Evolutionary conservation across 331 rosid species (phyloP).

Genomic region (Rhamnella rubrinervis): DNA sequence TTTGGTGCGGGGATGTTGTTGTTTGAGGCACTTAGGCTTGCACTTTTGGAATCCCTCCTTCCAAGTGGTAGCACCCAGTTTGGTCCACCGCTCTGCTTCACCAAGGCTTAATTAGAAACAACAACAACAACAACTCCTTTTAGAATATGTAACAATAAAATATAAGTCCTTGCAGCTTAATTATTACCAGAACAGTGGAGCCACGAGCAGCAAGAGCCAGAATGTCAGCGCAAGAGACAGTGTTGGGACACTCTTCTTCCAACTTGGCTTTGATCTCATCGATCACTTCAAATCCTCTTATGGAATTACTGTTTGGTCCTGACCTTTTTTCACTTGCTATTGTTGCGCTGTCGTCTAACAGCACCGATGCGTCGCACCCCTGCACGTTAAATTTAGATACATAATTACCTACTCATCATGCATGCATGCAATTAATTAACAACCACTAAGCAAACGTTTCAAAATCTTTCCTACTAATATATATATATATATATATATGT

Average conservation of each 20-base stretch:
- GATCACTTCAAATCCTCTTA: constrained; percentile 72
- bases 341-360: constrained; percentile 53
- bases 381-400: constrained; percentile 12
- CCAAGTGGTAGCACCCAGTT: constrained; percentile 82
- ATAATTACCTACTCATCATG: not conserved
- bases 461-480: not conserved
- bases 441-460: not conserved
- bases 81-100: constrained; percentile 86
- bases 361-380: constrained; percentile 81
- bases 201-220: constrained; percentile 81
- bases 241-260: constrained; percentile 71
- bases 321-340: constrained; percentile 63
- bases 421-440: constrained; percentile 1
- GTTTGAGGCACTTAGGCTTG: constrained; percentile 61
- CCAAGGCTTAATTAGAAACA: not conserved
- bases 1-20: constrained; percentile 72
- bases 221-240: constrained; percentile 86
- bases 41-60: constrained; percentile 73
- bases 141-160: not conserved
- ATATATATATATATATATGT: not conserved
- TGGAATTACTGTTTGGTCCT: constrained; percentile 67
- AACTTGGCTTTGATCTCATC: constrained; percentile 69
- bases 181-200: constrained; percentile 62
- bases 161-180: not conserved
- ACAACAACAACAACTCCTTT: too few relatives aligned